These are phyloP conservation scores for Malassezia caprae DNA, from an alignment of 1,284 basidiomycete genomes.

Conservation along the genomic window DNA sequence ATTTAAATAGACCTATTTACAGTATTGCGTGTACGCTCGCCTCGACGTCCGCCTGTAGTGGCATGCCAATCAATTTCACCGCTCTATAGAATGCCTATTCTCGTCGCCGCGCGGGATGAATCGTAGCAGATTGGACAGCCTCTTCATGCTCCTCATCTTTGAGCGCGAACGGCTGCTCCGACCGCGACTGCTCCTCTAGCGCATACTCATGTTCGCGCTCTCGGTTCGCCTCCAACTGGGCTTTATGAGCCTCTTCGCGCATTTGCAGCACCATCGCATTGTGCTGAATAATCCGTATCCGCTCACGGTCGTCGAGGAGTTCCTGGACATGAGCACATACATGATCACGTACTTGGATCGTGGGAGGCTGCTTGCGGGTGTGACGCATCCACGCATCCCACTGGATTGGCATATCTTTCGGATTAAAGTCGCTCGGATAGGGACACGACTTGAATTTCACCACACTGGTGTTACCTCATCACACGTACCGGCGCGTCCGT, in stretches of 20 bases:
- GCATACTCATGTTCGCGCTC: slow-evolving; percentile 9
- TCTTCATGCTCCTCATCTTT: neutral
- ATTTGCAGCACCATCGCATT: slow-evolving; percentile 17
- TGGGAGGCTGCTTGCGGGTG: slow-evolving; percentile 28
- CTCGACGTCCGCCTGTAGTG: neutral
- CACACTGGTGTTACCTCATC: neutral
- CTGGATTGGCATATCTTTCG: slow-evolving; percentile 35
- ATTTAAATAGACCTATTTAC: neutral
- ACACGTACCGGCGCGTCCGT: slow-evolving; percentile 24
- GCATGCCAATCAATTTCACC: neutral
- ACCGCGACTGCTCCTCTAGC: neutral
- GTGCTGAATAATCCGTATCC: slow-evolving; percentile 17
- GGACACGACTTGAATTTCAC: slow-evolving; percentile 9
- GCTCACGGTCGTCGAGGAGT: slow-evolving; percentile 11
- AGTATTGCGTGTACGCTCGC: neutral
- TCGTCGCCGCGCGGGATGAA: slow-evolving; percentile 4
- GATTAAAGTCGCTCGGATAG: slow-evolving; percentile 29
- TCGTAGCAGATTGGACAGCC: neutral
- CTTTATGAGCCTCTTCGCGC: slow-evolving; percentile 3
- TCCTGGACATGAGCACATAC: slow-evolving; percentile 6
- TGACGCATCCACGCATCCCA: slow-evolving; percentile 45
- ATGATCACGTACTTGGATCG: slow-evolving; percentile 22
- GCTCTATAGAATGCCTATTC: neutral
- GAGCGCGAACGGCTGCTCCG: neutral
- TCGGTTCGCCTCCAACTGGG: neutral